Percentiles rank a stretch among this genome's conserved stretches.
phyloP scores from a whole-genome alignment of 805 yeast species.

The Pichia gijzeniarum region DNA sequence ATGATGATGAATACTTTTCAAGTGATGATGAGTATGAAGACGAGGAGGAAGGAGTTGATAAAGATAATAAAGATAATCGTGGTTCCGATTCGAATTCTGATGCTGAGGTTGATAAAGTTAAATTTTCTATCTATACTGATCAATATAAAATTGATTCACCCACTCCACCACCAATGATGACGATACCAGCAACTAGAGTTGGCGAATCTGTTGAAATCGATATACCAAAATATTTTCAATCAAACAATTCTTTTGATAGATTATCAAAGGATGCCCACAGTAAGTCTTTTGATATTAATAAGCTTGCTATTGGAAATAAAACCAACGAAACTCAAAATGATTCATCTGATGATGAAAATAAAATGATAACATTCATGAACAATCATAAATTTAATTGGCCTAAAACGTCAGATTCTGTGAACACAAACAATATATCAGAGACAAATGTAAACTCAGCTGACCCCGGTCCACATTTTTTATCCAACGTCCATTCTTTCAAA shows the following conservation, averaged over 20 bases:
- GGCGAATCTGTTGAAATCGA: conserved; percentile 79
- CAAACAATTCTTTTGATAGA: background rate
- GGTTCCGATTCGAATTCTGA: too few relatives aligned
- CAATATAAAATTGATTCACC: conserved; percentile 32
- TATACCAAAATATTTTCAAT: conserved; percentile 19
- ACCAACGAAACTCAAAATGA: conserved; percentile 1
- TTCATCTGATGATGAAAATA: conserved; percentile 25
- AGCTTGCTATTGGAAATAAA: background rate
- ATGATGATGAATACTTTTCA: conserved; percentile 61
- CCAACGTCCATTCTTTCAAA: conserved; percentile 3
- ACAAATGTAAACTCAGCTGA: background rate
- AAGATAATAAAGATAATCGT: background rate
- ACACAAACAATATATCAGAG: background rate
- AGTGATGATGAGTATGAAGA: conserved; percentile 41
- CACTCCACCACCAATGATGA: conserved; percentile 62
- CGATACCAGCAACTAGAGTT: conserved; percentile 73
- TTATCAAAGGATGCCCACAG: background rate
- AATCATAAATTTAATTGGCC: conserved; percentile 30
- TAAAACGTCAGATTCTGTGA: conserved; percentile 13
- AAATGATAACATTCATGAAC: conserved; percentile 27
- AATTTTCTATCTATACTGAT: background rate
- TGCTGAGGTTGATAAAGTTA: too few relatives aligned
- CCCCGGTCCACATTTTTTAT: conserved; percentile 1
- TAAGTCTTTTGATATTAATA: background rate
- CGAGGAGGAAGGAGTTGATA: background rate